Conservation (phyloP, 768 basidiomycete species). For the Kwoniella heveanensis region DNA sequence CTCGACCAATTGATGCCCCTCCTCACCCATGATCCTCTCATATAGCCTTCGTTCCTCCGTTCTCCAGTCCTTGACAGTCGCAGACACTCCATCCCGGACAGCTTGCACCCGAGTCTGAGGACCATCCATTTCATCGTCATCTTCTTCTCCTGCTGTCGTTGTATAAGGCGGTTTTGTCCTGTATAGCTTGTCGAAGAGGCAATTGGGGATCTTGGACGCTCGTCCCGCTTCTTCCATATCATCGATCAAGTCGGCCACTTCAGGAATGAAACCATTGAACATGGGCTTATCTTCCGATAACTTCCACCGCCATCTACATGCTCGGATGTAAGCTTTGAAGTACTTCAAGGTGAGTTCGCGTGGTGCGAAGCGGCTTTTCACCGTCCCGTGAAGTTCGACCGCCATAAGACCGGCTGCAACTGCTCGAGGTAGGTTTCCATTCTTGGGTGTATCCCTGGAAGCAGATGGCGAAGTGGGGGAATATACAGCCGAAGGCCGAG, state of each 20-base stretch:
- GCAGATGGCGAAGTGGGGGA: neutral
- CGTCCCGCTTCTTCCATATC: conserved; percentile 11
- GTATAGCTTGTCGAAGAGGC: conserved; percentile 3
- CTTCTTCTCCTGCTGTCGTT: neutral
- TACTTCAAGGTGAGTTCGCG: conserved; percentile 6
- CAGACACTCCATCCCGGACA: neutral
- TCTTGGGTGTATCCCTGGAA: neutral
- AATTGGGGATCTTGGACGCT: conserved; percentile 10
- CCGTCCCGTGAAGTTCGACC: conserved; percentile 7
- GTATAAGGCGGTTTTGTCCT: neutral
- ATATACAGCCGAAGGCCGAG: neutral
- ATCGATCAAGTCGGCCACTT: conserved; percentile 3
- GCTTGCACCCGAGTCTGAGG: neutral
- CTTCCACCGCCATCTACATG: conserved; percentile 24
- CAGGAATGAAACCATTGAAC: neutral
- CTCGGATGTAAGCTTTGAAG: conserved; percentile 7
- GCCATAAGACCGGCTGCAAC: conserved; percentile 24
- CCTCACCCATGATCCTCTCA: neutral
- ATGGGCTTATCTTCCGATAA: conserved; percentile 9
- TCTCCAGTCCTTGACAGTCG: neutral
- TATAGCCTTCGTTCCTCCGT: neutral
- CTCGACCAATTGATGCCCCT: neutral
- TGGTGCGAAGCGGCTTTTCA: neutral
- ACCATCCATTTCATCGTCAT: neutral
- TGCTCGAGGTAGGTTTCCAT: neutral